These are phyloP conservation scores for Penicillium aurantiogriseum DNA, from an alignment of 2,329 filamentous ascomycete genomes.

Conservation along the genomic window DNA sequence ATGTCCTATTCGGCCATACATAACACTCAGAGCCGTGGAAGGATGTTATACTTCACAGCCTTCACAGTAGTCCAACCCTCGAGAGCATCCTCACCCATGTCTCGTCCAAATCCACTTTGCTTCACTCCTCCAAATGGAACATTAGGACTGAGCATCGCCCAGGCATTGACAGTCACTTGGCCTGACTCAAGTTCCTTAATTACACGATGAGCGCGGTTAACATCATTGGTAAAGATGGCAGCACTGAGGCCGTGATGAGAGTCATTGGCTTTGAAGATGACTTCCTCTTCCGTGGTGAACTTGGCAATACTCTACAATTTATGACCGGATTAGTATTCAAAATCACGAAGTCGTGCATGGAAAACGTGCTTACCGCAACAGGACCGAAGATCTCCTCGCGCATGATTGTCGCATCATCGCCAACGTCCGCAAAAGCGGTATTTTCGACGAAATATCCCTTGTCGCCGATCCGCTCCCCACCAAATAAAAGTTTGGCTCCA, in stretches of 20 bases:
- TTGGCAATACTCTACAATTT: conserved; percentile 49
- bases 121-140: conserved; percentile 31
- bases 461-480: conserved; percentile 22
- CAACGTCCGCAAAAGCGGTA: conserved; percentile 55
- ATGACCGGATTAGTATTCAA: background rate
- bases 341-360: background rate
- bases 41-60: conserved; percentile 22
- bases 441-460: conserved; percentile 64
- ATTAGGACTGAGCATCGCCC: conserved; percentile 27
- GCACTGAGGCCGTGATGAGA: conserved; percentile 38
- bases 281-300: conserved; percentile 61
- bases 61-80: conserved; percentile 27
- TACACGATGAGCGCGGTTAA: conserved; percentile 27
- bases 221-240: conserved; percentile 29
- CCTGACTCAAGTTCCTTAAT: conserved; percentile 22
- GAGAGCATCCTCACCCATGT: conserved; percentile 29
- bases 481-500: conserved; percentile 24
- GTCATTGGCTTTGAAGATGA: conserved; percentile 55
- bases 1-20: background rate
- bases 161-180: conserved; percentile 29
- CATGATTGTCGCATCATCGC: conserved; percentile 46
- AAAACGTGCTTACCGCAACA: conserved; percentile 39
- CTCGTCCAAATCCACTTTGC: conserved; percentile 29
- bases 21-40: conserved; percentile 15
- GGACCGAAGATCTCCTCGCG: conserved; percentile 61